Evolutionary conservation across 148 eudicot species (phyloP).

Genomic region (Oxyria digyna): DNA sequence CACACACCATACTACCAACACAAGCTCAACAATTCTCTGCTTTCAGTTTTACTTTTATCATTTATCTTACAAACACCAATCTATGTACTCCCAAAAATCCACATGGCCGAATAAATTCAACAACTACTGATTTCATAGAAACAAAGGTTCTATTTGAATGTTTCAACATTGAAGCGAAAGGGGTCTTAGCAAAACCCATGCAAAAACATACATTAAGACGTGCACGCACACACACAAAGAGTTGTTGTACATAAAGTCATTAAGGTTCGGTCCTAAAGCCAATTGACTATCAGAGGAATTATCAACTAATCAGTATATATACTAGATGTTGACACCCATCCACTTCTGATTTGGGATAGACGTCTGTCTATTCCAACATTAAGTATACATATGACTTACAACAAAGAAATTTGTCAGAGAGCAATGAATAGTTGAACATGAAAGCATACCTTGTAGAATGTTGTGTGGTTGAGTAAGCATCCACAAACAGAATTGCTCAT

Average conservation of each 20-base stretch:
- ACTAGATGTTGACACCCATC: no score
- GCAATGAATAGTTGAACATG: background rate
- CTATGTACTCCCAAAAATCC: background rate
- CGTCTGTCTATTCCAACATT: no score
- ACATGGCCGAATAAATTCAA: background rate
- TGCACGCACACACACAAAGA: no score
- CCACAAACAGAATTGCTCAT: background rate
- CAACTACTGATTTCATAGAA: background rate
- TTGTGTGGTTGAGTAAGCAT: background rate
- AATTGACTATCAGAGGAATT: no score
- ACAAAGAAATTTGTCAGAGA: background rate
- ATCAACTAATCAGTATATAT: no score
- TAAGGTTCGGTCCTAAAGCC: no score
- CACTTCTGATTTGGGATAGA: no score
- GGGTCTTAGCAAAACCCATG: no score
- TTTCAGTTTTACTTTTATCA: background rate
- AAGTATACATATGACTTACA: no score
- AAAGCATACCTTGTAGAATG: background rate
- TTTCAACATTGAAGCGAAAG: background rate
- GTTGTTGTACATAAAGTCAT: no score
- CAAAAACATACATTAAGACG: no score
- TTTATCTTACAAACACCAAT: background rate
- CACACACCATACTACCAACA: background rate
- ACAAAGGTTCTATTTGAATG: background rate
- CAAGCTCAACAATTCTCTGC: background rate